Evolutionary conservation across 305 asterid species (phyloP).

Genomic region (Rubia balearica): DNA sequence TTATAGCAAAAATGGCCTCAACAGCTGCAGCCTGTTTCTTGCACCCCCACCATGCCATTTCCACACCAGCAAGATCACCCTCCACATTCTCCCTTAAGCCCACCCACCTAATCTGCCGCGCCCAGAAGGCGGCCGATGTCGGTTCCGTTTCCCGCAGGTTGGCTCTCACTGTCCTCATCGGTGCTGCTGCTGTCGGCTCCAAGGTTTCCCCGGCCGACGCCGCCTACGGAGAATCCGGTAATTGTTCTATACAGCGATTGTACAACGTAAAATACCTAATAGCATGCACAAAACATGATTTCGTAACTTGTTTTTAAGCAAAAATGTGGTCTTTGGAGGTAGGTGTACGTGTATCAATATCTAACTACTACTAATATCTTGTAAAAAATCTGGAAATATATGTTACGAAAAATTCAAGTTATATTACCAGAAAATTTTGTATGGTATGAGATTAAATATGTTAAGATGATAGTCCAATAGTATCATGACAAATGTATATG

Average conservation of each 20-base stretch:
- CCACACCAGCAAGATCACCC: slow-evolving; percentile 39
- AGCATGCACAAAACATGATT: neutral
- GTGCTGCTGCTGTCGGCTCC: slow-evolving; percentile 75
- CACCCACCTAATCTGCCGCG: slow-evolving; percentile 34
- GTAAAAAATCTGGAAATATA: no score
- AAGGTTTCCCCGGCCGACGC: slow-evolving; percentile 93
- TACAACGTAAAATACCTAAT: neutral
- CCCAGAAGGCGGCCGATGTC: slow-evolving; percentile 31
- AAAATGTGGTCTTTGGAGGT: no score
- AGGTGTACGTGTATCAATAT: no score
- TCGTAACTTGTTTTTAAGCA: neutral
- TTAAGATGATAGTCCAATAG: no score
- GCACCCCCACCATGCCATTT: slow-evolving; percentile 56
- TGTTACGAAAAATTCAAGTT: no score
- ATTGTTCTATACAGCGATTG: neutral
- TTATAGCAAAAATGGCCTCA: slow-evolving; percentile 44
- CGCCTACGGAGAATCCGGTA: slow-evolving; percentile 97
- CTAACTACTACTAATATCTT: no score
- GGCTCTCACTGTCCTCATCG: slow-evolving; percentile 71
- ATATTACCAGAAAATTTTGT: no score
- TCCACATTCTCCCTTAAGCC: slow-evolving; percentile 34
- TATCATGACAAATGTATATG: no score
- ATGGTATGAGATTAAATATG: no score
- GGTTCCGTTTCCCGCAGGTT: slow-evolving; percentile 54
- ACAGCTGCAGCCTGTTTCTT: slow-evolving; percentile 66